Percentiles rank a stretch among this genome's conserved stretches.
Conservation (phyloP, 2,329 filamentous ascomycete genomes). For the Cercospora sesami region DNA sequence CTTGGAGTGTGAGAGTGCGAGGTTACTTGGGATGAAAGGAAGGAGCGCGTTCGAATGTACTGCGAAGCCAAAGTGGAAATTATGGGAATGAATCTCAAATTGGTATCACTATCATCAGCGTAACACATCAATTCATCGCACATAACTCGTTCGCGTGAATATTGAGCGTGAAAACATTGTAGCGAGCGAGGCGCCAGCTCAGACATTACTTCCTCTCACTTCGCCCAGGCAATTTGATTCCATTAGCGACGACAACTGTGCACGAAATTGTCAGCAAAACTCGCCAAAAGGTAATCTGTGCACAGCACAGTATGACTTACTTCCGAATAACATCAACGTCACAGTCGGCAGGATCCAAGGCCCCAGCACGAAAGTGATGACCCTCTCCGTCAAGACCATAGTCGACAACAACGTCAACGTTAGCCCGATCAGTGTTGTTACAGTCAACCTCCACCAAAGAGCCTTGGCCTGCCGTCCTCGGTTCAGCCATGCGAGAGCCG, state of each 20-base stretch:
- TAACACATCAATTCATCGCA: neutral
- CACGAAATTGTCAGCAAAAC: neutral
- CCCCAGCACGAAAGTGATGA: conserved; percentile 1
- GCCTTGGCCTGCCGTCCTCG: conserved; percentile 26
- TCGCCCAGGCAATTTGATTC: conserved; percentile 1
- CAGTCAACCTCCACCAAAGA: conserved; percentile 32
- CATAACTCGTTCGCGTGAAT: neutral
- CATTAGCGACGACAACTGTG: conserved; percentile 1
- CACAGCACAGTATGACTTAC: neutral
- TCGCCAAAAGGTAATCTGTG: neutral
- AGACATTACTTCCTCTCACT: conserved; percentile 2
- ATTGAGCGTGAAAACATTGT: neutral
- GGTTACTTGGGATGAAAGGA: neutral
- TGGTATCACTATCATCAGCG: neutral
- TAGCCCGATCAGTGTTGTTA: conserved; percentile 17
- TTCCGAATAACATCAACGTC: conserved; percentile 2
- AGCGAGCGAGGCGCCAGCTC: neutral
- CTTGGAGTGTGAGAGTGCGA: conserved; percentile 1
- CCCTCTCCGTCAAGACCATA: conserved; percentile 8
- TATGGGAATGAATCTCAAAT: neutral
- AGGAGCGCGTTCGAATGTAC: neutral
- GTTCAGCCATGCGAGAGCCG: conserved; percentile 33
- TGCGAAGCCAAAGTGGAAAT: neutral
- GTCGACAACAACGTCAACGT: conserved; percentile 12
- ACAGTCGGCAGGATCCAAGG: conserved; percentile 24